phyloP scores from a whole-genome alignment of 148 eudicot species.

The Talinum fruticosum region DNA sequence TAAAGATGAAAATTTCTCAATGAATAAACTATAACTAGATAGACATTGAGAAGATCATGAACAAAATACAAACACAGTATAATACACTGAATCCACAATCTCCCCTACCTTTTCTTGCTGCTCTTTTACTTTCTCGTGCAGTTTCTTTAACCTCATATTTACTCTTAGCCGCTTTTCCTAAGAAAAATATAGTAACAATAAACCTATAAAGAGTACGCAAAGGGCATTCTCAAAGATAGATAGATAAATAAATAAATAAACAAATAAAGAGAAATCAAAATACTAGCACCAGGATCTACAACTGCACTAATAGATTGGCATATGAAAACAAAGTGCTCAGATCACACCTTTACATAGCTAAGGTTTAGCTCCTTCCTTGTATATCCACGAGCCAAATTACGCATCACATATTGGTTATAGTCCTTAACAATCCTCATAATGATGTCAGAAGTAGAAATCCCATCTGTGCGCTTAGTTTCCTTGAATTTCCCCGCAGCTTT shows the following conservation, averaged over 20 bases:
- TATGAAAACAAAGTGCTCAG: neutral
- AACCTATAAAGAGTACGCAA: too few species aligned
- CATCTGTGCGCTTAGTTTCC: slow-evolving; percentile 69
- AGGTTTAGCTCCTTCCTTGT: slow-evolving; percentile 67
- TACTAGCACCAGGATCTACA: neutral
- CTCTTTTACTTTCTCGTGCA: slow-evolving; percentile 68
- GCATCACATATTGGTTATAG: slow-evolving; percentile 74
- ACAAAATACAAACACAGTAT: neutral
- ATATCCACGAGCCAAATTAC: slow-evolving; percentile 73
- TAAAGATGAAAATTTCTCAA: too few species aligned
- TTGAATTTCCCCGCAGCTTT: slow-evolving; percentile 59
- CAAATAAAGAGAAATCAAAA: neutral
- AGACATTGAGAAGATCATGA: neutral
- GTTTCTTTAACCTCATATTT: slow-evolving; percentile 61
- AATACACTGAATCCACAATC: neutral
- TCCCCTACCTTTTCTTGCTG: slow-evolving; percentile 62
- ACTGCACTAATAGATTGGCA: neutral
- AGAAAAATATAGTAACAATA: slow-evolving; percentile 2
- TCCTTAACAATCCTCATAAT: slow-evolving; percentile 77
- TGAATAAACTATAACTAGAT: neutral
- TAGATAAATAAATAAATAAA: too few species aligned
- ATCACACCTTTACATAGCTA: slow-evolving; percentile 59
- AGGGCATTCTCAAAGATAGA: too few species aligned
- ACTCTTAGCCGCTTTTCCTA: slow-evolving; percentile 67
- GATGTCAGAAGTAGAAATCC: slow-evolving; percentile 72